phyloP scores from a whole-genome alignment of 257 asterid genomes.

The Lycium barbarum region DNA sequence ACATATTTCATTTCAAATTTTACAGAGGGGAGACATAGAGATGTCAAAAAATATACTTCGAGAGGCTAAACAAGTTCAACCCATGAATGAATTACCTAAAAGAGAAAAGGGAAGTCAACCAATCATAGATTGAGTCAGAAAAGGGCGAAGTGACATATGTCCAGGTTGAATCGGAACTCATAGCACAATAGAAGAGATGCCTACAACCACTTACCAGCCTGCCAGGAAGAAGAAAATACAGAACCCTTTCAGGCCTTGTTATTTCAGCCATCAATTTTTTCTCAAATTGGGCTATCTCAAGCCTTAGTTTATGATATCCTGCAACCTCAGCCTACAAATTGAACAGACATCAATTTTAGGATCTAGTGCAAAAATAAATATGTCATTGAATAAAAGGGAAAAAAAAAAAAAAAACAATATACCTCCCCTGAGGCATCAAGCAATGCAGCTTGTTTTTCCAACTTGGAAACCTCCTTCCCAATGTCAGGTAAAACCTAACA shows the following conservation, averaged over 20 bases:
- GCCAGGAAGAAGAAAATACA: slow-evolving; percentile 86
- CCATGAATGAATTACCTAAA: slow-evolving; percentile 5
- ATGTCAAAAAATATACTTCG: slow-evolving; percentile 19
- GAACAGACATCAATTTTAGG: slow-evolving; percentile 35
- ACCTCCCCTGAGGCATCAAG: slow-evolving; percentile 97
- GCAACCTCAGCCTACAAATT: slow-evolving; percentile 77
- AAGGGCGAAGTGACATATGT: background rate
- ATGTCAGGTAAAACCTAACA: slow-evolving; percentile 88
- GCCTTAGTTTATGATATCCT: slow-evolving; percentile 79
- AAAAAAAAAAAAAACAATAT: slow-evolving; percentile 1
- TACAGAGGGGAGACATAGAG: slow-evolving; percentile 16
- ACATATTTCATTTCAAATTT: background rate
- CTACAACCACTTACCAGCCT: slow-evolving; percentile 74
- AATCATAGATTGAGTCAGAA: background rate
- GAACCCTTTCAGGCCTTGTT: slow-evolving; percentile 83
- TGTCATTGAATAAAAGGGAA: background rate
- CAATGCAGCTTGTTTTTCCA: slow-evolving; percentile 89
- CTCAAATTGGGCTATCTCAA: slow-evolving; percentile 78
- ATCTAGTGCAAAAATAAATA: slow-evolving; percentile 12
- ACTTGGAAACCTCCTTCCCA: slow-evolving; percentile 70
- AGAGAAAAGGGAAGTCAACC: slow-evolving; percentile 9
- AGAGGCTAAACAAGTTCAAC: slow-evolving; percentile 22
- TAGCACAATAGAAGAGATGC: slow-evolving; percentile 3
- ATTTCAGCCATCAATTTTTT: slow-evolving; percentile 91
- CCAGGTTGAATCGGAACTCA: slow-evolving; percentile 8